Evolutionary conservation across 805 yeast genomes (phyloP).

Genomic region (Lipomyces sp.): DNA sequence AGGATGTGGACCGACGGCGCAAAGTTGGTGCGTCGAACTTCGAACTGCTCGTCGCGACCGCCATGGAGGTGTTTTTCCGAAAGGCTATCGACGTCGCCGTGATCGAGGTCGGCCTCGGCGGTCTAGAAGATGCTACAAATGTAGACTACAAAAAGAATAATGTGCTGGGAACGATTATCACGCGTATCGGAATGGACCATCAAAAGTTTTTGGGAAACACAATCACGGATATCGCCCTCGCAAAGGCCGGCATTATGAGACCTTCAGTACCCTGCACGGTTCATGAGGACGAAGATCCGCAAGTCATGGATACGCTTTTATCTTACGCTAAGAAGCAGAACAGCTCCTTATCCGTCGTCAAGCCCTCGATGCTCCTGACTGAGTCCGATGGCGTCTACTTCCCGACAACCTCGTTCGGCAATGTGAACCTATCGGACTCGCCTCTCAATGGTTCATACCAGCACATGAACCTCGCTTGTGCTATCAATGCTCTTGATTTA

Average conservation of each 20-base stretch:
- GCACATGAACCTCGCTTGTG: slow-evolving; percentile 61
- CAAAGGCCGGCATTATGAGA: slow-evolving; percentile 87
- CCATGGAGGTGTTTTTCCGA: slow-evolving; percentile 67
- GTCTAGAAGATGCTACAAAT: slow-evolving; percentile 85
- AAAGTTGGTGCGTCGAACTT: slow-evolving; percentile 77
- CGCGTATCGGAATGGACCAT: slow-evolving; percentile 86
- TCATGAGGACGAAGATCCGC: slow-evolving; percentile 60
- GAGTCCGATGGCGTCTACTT: not conserved
- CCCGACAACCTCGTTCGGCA: slow-evolving; percentile 35
- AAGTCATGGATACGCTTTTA: slow-evolving; percentile 49
- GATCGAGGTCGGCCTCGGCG: slow-evolving; percentile 94
- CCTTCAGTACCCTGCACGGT: slow-evolving; percentile 58
- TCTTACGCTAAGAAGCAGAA: slow-evolving; percentile 37
- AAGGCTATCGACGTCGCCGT: slow-evolving; percentile 68
- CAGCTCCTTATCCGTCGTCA: slow-evolving; percentile 1
- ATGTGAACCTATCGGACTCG: slow-evolving; percentile 37
- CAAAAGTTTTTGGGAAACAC: slow-evolving; percentile 70
- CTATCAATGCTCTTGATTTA: slow-evolving; percentile 52
- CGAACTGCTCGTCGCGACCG: slow-evolving; percentile 80
- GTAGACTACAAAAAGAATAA: slow-evolving; percentile 44
- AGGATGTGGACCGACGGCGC: slow-evolving; percentile 41
- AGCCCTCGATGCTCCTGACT: not conserved
- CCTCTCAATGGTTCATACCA: slow-evolving; percentile 77
- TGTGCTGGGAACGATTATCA: slow-evolving; percentile 44
- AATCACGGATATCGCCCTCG: slow-evolving; percentile 60